Conservation (phyloP, 2,329 filamentous ascomycete genomes). For the Epichloe glyceriae region DNA sequence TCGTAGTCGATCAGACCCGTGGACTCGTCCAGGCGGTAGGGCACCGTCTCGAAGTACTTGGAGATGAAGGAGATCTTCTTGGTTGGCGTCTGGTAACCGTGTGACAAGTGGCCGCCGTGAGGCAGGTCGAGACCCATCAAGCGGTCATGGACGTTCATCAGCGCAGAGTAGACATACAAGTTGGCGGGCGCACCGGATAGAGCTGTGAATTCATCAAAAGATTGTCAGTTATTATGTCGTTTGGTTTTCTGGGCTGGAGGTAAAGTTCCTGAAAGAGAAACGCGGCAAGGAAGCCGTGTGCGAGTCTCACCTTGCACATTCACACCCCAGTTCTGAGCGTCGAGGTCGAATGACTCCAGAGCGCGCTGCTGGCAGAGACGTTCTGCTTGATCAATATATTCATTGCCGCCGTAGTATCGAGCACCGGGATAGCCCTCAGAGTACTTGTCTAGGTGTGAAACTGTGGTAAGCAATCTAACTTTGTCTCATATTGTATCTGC, state of each 20-base stretch:
- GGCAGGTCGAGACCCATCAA: conserved; percentile 96
- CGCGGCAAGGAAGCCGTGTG: not conserved
- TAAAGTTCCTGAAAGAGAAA: too few species aligned
- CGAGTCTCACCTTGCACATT: conserved; percentile 67
- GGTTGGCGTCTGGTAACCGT: conserved; percentile 91
- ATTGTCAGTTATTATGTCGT: not conserved
- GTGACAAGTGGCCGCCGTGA: conserved; percentile 88
- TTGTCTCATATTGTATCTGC: not conserved
- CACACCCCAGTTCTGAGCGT: conserved; percentile 83
- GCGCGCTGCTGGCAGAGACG: conserved; percentile 81
- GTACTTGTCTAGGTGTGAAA: conserved; percentile 62
- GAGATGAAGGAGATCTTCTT: conserved; percentile 97
- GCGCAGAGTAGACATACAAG: conserved; percentile 86
- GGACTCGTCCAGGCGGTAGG: conserved; percentile 79
- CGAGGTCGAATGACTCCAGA: conserved; percentile 72
- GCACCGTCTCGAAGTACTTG: conserved; percentile 97
- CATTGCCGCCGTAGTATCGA: conserved; percentile 92
- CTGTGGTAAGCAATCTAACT: not conserved
- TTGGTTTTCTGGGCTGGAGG: not conserved
- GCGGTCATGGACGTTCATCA: conserved; percentile 85
- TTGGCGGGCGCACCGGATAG: conserved; percentile 66
- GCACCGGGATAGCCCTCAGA: conserved; percentile 96
- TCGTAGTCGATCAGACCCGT: conserved; percentile 95
- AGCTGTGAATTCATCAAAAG: conserved; percentile 41
- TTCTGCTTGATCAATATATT: conserved; percentile 88